These are phyloP conservation scores for Aspergillus tamarii DNA, from an alignment of 2,329 filamentous ascomycete species.

Conservation along the genomic window DNA sequence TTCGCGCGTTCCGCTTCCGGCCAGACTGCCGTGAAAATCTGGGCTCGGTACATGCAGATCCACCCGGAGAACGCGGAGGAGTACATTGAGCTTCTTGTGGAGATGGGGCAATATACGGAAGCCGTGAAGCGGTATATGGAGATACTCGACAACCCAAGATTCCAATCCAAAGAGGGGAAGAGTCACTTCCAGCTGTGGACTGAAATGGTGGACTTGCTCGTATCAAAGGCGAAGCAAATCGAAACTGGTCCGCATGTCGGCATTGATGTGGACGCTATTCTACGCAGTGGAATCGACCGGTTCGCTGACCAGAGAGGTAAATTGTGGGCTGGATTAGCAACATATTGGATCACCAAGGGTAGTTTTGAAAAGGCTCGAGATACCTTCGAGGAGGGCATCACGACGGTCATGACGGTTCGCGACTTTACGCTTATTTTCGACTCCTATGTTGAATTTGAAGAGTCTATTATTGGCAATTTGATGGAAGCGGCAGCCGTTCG, in stretches of 20 bases:
- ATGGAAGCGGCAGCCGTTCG: slow-evolving; percentile 85
- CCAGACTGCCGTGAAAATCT: slow-evolving; percentile 87
- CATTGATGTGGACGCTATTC: slow-evolving; percentile 88
- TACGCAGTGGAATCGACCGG: slow-evolving; percentile 84
- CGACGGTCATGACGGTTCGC: slow-evolving; percentile 96
- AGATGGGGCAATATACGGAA: slow-evolving; percentile 83
- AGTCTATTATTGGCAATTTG: slow-evolving; percentile 86
- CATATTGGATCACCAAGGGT: slow-evolving; percentile 93
- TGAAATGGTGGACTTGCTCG: slow-evolving; percentile 93
- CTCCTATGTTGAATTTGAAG: slow-evolving; percentile 94
- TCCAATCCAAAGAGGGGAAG: slow-evolving; percentile 90
- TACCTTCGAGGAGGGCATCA: slow-evolving; percentile 93
- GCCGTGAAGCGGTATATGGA: slow-evolving; percentile 90
- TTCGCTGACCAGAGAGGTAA: slow-evolving; percentile 95
- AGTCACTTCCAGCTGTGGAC: slow-evolving; percentile 97
- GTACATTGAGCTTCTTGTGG: slow-evolving; percentile 84
- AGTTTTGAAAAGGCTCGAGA: slow-evolving; percentile 92
- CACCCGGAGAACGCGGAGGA: slow-evolving; percentile 95
- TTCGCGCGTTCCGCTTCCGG: slow-evolving; percentile 92
- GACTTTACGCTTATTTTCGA: slow-evolving; percentile 98
- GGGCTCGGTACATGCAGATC: slow-evolving; percentile 95
- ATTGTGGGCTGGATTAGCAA: slow-evolving; percentile 90
- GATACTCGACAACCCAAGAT: slow-evolving; percentile 85
- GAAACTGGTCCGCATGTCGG: slow-evolving; percentile 78
- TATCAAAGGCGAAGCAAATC: slow-evolving; percentile 85